A percentile compares a stretch with the other conserved stretches of the same genome.
phyloP scores from a whole-genome alignment of 2,329 filamentous ascomycete genomes.

The Calonectria hawksworthii region DNA sequence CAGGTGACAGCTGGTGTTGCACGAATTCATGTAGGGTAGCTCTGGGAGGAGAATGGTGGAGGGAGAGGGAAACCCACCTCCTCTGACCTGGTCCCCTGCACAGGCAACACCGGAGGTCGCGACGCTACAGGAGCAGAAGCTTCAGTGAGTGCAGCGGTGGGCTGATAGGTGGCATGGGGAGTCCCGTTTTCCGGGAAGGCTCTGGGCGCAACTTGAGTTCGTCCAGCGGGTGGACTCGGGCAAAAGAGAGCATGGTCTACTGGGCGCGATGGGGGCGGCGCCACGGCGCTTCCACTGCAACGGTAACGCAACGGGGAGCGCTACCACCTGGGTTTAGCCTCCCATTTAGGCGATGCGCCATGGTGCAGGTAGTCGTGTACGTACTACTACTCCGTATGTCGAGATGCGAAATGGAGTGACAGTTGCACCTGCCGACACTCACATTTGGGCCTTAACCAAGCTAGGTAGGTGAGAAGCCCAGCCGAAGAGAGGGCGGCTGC shows the following conservation, averaged over 20 bases:
- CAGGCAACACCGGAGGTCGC: neutral
- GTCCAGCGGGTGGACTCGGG: constrained; percentile 23
- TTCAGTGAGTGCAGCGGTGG: neutral
- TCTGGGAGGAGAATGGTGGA: constrained; percentile 2
- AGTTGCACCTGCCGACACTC: constrained; percentile 23
- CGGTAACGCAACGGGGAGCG: constrained; percentile 18
- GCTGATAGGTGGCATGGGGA: neutral
- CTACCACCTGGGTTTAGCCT: neutral
- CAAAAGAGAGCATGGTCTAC: neutral
- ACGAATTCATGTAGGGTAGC: constrained; percentile 6
- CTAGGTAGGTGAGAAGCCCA: neutral
- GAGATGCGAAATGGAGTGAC: neutral
- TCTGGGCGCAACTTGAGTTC: neutral
- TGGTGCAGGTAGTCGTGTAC: neutral
- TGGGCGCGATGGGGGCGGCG: constrained; percentile 5
- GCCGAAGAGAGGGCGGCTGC: neutral
- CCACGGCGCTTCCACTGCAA: constrained; percentile 15
- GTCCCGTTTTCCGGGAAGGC: constrained; percentile 2
- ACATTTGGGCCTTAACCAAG: constrained; percentile 1
- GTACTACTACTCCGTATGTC: neutral
- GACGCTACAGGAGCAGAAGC: neutral
- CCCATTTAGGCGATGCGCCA: constrained; percentile 4
- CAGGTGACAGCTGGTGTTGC: constrained; percentile 9
- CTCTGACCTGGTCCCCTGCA: neutral
- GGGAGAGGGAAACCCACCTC: constrained; percentile 17